A percentile compares a stretch with the other conserved stretches of the same genome.
Conservation (phyloP, 495 filamentous ascomycete genomes). For the Hyaloscypha finlandica region DNA sequence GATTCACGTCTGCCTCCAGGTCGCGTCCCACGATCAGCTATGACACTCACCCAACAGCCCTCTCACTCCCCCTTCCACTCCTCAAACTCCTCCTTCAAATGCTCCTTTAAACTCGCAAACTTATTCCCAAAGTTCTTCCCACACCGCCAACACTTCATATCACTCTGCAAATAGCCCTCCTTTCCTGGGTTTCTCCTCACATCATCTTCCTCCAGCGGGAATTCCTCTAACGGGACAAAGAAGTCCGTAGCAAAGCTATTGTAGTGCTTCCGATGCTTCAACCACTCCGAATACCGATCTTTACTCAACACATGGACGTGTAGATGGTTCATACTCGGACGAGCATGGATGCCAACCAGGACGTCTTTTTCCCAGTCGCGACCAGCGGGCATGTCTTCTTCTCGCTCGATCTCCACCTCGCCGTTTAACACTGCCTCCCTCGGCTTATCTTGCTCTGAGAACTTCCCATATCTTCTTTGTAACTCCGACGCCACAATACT, state of each 20-base stretch:
- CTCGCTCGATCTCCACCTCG: conserved; percentile 43
- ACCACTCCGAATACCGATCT: conserved; percentile 67
- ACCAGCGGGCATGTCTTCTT: conserved; percentile 58
- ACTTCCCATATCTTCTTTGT: conserved; percentile 64
- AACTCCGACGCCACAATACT: conserved; percentile 73
- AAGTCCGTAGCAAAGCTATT: conserved; percentile 90
- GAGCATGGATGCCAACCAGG: conserved; percentile 76
- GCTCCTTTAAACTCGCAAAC: conserved; percentile 74
- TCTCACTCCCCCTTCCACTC: conserved; percentile 71
- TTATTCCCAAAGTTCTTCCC: conserved; percentile 68
- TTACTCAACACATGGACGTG: conserved; percentile 84
- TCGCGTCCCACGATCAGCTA: too few relatives aligned
- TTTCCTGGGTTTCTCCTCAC: conserved; percentile 52
- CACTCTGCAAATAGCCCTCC: conserved; percentile 58
- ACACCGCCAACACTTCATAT: conserved; percentile 87
- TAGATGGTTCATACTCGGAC: conserved; percentile 89
- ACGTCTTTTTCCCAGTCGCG: conserved; percentile 81
- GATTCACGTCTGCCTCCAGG: too few relatives aligned
- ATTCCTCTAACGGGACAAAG: conserved; percentile 77
- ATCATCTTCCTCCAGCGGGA: conserved; percentile 70
- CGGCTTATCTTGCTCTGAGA: conserved; percentile 59
- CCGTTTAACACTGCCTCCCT: conserved; percentile 61
- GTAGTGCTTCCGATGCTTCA: conserved; percentile 89
- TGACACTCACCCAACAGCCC: too few relatives aligned
- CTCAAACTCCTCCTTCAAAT: conserved; percentile 80